Conservation (phyloP, 306 rosid genomes). For the Rosa multiflora region DNA sequence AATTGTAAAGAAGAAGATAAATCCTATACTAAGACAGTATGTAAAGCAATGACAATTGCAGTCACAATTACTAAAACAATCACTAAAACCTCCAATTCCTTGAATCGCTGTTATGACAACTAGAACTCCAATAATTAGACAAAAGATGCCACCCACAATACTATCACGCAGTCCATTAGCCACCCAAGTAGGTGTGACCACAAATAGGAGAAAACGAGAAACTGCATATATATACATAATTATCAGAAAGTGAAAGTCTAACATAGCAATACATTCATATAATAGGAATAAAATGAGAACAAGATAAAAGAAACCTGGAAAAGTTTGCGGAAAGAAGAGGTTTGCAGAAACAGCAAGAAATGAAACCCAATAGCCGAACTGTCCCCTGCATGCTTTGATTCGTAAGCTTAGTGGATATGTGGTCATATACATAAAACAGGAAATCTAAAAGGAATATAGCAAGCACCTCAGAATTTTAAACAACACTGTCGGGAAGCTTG, state of each 20-base stretch:
- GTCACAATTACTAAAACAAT: conserved; percentile 16
- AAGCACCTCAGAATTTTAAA: conserved; percentile 43
- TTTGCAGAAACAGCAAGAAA: conserved; percentile 39
- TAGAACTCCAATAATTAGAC: conserved; percentile 33
- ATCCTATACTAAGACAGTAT: conserved; percentile 30
- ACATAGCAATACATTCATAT: not conserved
- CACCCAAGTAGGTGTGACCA: conserved; percentile 35
- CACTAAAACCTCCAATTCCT: conserved; percentile 15
- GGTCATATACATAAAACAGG: not conserved
- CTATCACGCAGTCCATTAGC: conserved; percentile 37
- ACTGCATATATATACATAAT: conserved; percentile 28
- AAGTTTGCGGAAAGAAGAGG: conserved; percentile 31
- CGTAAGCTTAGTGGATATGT: not conserved
- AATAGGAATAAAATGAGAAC: not conserved
- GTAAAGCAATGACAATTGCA: conserved; percentile 24
- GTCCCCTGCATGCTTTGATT: conserved; percentile 37
- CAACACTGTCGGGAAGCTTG: conserved; percentile 39
- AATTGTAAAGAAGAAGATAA: conserved; percentile 38
- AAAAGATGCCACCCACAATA: conserved; percentile 35
- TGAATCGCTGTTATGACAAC: conserved; percentile 25
- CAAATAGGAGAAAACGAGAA: conserved; percentile 44
- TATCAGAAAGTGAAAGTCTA: conserved; percentile 2
- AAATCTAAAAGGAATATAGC: not conserved
- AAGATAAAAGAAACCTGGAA: conserved; percentile 32
- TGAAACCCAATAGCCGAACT: conserved; percentile 48